These are phyloP conservation scores for Actinomortierella ambigua DNA, from an alignment of 371 early-diverging fungal genomes.

Conservation along the genomic window DNA sequence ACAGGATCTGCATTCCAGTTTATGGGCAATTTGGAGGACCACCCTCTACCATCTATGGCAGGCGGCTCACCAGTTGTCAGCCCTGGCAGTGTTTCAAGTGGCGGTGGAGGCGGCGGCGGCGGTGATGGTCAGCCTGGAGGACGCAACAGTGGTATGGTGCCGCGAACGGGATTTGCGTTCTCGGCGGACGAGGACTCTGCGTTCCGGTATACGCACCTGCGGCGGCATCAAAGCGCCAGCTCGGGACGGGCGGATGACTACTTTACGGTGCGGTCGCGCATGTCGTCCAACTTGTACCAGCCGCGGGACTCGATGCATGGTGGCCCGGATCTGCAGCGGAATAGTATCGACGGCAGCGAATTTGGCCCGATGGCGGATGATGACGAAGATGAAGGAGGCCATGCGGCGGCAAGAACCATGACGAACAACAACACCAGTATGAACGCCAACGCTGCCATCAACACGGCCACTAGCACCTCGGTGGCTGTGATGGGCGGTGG, in stretches of 20 bases:
- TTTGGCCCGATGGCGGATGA: slow-evolving; percentile 4
- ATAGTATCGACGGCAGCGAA: slow-evolving; percentile 44
- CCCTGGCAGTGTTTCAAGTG: too few relatives aligned
- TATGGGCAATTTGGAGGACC: slow-evolving; percentile 21
- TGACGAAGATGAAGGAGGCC: not conserved
- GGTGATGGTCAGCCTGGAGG: not conserved
- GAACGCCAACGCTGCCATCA: not conserved
- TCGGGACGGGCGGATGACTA: slow-evolving; percentile 11
- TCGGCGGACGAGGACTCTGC: slow-evolving; percentile 45
- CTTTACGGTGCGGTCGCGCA: slow-evolving; percentile 9
- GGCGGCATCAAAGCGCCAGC: slow-evolving; percentile 28
- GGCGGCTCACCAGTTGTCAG: too few relatives aligned
- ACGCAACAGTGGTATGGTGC: slow-evolving; percentile 5
- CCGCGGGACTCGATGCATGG: not conserved
- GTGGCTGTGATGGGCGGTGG: not conserved
- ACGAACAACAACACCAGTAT: not conserved
- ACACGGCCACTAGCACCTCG: not conserved
- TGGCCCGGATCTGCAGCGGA: slow-evolving; percentile 7
- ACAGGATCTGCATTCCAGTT: slow-evolving; percentile 37
- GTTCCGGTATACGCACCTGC: slow-evolving; percentile 38
- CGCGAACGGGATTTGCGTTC: slow-evolving; percentile 40
- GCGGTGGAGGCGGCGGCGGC: too few relatives aligned
- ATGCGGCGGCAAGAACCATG: not conserved
- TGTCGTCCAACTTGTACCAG: slow-evolving; percentile 24
- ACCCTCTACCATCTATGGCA: slow-evolving; percentile 9